Evolutionary conservation across 2,329 filamentous ascomycete species (phyloP), one percentile per base, ranked within the genome.

Genomic region (Penicillium griseofulvum): DNA sequence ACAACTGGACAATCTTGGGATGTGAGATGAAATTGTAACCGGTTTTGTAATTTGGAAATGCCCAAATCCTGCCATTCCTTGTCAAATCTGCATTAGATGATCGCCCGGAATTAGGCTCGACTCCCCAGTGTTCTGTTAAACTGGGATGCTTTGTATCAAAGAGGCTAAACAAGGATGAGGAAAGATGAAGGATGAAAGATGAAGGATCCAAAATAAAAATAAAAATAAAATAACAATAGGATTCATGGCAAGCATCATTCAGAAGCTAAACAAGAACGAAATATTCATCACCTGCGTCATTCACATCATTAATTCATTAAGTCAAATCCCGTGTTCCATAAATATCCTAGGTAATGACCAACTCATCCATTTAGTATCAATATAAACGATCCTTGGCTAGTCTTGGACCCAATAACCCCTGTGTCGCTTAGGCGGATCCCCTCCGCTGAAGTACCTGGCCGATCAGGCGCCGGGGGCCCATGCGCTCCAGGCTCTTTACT

Each of bases 391-490:
- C n/a, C 24, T n/a, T 28, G 49, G 22, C 42, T 37, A 24, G 34
- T 24, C 11, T 19, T 28, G 29, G 24, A 49, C 2, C n/a, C 28
- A 17, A 42, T 5, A 22, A 19, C 33, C 38, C 36, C 26, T 44
- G 41, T 16, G 24, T 60, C 26, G 34, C 19, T 57, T 61, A 71
- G 41, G 73, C 70, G 12, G 72, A 75, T 57, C 70, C 70, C 50
- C 76, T 70, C 61, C 84, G 80, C 67, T 83, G 79, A 69, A 88
- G 85, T 58, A 87, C 80, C 59, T 86, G 83, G 69, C 85, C 81
- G 61, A 88, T 82, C 58, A 88, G 76, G 37, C 81, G 79, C 66
- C 81, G 85, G 14, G 86, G 83, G 24, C 81, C 81, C 61, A 87
- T 77, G 56, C 84, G 83, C 60, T 87, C 85, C 69, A 87, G 76